These are phyloP conservation scores for Plantago elongata DNA, from an alignment of 257 asterid genomes.

Conservation along the genomic window DNA sequence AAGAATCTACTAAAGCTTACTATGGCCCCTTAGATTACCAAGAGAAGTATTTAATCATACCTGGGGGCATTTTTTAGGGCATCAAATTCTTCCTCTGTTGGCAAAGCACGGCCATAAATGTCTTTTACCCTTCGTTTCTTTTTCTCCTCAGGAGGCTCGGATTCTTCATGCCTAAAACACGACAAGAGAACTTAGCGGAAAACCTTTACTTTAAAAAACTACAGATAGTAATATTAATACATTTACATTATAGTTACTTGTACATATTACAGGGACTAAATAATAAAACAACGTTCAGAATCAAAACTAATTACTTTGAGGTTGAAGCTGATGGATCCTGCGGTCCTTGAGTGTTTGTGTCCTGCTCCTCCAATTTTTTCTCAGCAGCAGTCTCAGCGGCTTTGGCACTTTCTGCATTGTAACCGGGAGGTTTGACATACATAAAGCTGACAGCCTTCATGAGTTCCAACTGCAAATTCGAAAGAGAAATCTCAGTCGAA, in stretches of 20 bases:
- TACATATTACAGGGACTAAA: not conserved
- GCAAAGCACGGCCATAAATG: conserved; percentile 83
- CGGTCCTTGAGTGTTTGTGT: conserved; percentile 12
- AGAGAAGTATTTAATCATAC: conserved; percentile 29
- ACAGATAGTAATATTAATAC: not conserved
- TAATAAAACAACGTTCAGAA: conserved; percentile 9
- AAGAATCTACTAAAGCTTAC: too few species aligned
- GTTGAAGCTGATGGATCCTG: conserved; percentile 31
- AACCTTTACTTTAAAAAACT: not conserved
- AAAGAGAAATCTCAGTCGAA: not conserved
- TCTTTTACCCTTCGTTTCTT: conserved; percentile 82
- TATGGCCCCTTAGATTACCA: too few species aligned
- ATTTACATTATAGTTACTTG: conserved; percentile 9
- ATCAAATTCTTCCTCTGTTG: conserved; percentile 95
- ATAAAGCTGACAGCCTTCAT: conserved; percentile 98
- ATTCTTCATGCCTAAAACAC: conserved; percentile 45
- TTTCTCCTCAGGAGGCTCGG: conserved; percentile 46
- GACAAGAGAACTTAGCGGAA: conserved; percentile 3
- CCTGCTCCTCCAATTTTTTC: conserved; percentile 41
- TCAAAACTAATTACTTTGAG: conserved; percentile 43
- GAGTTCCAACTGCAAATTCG: conserved; percentile 68
- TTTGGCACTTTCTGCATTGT: conserved; percentile 93
- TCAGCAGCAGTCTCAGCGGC: conserved; percentile 87
- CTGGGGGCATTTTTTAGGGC: conserved; percentile 95
- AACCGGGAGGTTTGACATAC: conserved; percentile 97